A percentile compares a stretch with the other conserved stretches of the same genome.
These are phyloP conservation scores for Tolypocladium tropicale DNA, from an alignment of 2,329 filamentous ascomycete species.

Conservation along the genomic window DNA sequence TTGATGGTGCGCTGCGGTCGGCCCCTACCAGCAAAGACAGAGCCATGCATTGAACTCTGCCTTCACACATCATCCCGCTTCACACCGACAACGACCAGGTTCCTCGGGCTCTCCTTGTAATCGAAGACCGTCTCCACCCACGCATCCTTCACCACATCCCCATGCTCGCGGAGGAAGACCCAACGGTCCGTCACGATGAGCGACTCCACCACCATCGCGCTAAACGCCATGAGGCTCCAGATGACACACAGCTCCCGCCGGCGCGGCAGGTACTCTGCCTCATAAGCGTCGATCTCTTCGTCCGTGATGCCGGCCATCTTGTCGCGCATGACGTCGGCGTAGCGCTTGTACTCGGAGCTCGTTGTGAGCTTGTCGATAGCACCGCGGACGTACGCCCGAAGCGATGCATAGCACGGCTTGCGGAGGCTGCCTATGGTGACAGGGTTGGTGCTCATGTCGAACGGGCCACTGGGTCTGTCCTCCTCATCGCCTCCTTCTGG, in stretches of 20 bases:
- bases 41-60: neutral
- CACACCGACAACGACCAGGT: conserved; percentile 85
- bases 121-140: conserved; percentile 96
- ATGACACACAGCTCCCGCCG: conserved; percentile 78
- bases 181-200: conserved; percentile 86
- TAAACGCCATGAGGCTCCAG: conserved; percentile 96
- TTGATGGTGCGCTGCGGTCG: neutral
- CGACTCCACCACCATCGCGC: conserved; percentile 79
- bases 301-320: conserved; percentile 63
- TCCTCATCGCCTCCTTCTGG: conserved; percentile 1
- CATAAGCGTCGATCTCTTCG: conserved; percentile 64
- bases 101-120: conserved; percentile 74
- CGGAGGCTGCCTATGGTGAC: conserved; percentile 79
- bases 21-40: neutral
- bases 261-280: conserved; percentile 48
- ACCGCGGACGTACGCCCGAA: conserved; percentile 68
- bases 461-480: conserved; percentile 24
- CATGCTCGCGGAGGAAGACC: conserved; percentile 73
- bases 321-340: conserved; percentile 50
- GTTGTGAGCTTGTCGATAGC: conserved; percentile 65
- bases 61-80: conserved; percentile 42
- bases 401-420: conserved; percentile 68
- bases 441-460: conserved; percentile 57
- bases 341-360: conserved; percentile 44
- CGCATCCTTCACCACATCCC: conserved; percentile 55